Percentiles rank a stretch among this genome's conserved stretches.
phyloP scores from a whole-genome alignment of 148 eudicot genomes.

The Diospyros kaki region DNA sequence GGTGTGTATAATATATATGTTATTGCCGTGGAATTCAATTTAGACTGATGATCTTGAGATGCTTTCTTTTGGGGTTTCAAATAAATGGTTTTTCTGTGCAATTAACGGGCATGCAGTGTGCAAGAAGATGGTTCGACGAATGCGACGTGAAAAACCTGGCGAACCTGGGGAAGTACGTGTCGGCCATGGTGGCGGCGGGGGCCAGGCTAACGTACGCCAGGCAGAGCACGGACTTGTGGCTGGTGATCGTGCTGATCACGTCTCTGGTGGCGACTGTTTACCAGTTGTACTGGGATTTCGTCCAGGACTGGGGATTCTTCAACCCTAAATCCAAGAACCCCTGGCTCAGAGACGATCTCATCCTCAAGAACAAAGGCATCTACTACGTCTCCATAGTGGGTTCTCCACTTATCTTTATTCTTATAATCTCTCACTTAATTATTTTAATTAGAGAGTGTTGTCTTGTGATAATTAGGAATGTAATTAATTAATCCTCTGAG shows the following conservation, averaged over 20 bases:
- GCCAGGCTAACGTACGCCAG: slow-evolving; percentile 70
- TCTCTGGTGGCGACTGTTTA: slow-evolving; percentile 76
- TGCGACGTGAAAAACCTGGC: slow-evolving; percentile 53
- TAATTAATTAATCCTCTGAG: no score
- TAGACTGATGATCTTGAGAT: no score
- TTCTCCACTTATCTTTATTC: background rate
- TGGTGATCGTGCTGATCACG: slow-evolving; percentile 63
- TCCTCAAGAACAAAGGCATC: slow-evolving; percentile 65
- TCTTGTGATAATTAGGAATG: no score
- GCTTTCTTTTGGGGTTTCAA: no score
- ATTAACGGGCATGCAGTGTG: slow-evolving; percentile 43
- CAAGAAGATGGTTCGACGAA: slow-evolving; percentile 87
- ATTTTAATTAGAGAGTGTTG: no score
- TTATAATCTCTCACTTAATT: no score
- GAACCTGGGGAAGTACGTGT: slow-evolving; percentile 90
- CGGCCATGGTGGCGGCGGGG: slow-evolving; percentile 98
- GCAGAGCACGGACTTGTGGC: slow-evolving; percentile 43
- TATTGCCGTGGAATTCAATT: no score
- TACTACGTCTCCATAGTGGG: slow-evolving; percentile 88
- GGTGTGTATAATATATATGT: slow-evolving; percentile 17
- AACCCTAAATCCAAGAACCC: slow-evolving; percentile 60
- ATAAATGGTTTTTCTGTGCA: background rate
- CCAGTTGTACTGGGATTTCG: slow-evolving; percentile 96
- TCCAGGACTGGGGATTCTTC: slow-evolving; percentile 88
- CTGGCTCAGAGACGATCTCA: slow-evolving; percentile 84